phyloP scores from a whole-genome alignment of 345 rosid genomes.

The Eucalyptus regnans region DNA sequence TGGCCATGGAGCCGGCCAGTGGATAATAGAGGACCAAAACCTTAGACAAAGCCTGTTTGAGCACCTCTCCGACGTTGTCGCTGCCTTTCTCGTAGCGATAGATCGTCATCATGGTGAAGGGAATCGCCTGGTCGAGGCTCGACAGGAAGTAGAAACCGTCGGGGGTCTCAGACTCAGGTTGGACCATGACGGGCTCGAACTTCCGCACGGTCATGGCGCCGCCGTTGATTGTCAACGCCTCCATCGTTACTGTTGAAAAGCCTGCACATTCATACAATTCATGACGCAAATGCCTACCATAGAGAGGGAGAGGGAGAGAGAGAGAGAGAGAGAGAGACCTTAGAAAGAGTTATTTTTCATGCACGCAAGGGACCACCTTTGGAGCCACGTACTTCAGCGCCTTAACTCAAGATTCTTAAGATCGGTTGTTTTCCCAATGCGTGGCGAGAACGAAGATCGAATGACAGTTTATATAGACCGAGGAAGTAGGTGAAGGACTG shows the following conservation, averaged over 20 bases:
- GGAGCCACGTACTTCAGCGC: background rate
- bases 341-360: background rate
- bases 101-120: background rate
- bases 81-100: background rate
- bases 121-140: conserved; percentile 3
- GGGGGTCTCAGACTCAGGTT: background rate
- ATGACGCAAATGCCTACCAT: background rate
- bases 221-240: background rate
- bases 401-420: background rate
- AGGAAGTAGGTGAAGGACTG: background rate
- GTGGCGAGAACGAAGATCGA: background rate
- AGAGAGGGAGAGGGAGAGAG: background rate
- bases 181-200: background rate
- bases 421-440: background rate
- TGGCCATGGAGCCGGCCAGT: background rate
- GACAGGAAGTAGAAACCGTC: conserved; percentile 1
- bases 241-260: background rate
- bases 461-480: background rate
- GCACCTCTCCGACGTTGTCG: background rate
- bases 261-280: background rate
- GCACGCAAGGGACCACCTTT: background rate
- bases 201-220: background rate
- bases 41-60: conserved; percentile 1
- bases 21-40: conserved; percentile 4
- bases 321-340: background rate